Evolutionary conservation across 371 early-diverging fungal genomes (phyloP).

Genomic region (Capillidium rhysosporum): DNA sequence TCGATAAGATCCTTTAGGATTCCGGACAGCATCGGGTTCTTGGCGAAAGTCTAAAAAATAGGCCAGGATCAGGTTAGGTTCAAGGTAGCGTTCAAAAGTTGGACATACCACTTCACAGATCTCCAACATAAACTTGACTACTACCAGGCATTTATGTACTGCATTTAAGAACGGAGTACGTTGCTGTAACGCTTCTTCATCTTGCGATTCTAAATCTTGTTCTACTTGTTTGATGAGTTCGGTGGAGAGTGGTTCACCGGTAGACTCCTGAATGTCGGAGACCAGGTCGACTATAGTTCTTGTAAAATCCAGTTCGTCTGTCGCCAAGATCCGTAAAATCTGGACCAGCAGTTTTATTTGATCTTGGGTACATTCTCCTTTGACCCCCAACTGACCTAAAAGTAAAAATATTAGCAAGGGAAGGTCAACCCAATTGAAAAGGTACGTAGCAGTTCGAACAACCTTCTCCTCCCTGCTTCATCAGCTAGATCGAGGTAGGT

Average conservation of each 20-base stretch:
- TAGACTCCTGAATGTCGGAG: slow-evolving; percentile 29
- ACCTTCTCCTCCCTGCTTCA: slow-evolving; percentile 63
- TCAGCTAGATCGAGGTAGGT: slow-evolving; percentile 63
- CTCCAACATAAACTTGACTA: not conserved
- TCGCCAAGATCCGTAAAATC: slow-evolving; percentile 43
- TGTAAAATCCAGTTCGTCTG: slow-evolving; percentile 71
- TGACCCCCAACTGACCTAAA: slow-evolving; percentile 39
- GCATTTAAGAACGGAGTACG: slow-evolving; percentile 52
- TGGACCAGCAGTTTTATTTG: slow-evolving; percentile 46
- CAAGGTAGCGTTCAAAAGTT: not conserved
- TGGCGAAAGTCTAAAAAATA: slow-evolving; percentile 17
- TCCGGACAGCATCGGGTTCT: slow-evolving; percentile 58
- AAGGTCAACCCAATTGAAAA: not conserved
- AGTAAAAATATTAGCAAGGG: not conserved
- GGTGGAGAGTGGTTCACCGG: slow-evolving; percentile 7
- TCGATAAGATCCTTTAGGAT: slow-evolving; percentile 56
- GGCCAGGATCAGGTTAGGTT: not conserved
- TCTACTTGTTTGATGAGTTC: slow-evolving; percentile 9
- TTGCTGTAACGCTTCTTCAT: slow-evolving; percentile 23
- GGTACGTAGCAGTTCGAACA: slow-evolving; percentile 53
- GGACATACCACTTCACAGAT: slow-evolving; percentile 1
- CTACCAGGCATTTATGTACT: slow-evolving; percentile 27
- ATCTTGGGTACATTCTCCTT: slow-evolving; percentile 44
- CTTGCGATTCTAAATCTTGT: slow-evolving; percentile 16
- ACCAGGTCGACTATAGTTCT: slow-evolving; percentile 49